These are phyloP conservation scores for Russula brevipes DNA, from an alignment of 768 basidiomycete species.

Conservation along the genomic window DNA sequence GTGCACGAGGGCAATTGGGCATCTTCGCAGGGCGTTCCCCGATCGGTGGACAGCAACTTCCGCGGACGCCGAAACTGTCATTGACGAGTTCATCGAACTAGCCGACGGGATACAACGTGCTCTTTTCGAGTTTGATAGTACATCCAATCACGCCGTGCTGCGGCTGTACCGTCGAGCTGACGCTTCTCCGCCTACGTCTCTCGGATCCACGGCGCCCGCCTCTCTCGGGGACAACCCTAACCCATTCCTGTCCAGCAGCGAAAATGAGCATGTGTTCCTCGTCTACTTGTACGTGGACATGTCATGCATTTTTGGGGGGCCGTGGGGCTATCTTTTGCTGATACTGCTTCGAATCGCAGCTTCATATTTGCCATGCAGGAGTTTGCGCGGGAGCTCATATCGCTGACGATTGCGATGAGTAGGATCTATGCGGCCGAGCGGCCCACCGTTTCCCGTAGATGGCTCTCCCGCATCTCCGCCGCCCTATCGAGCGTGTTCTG, in stretches of 20 bases:
- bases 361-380: slow-evolving; percentile 97
- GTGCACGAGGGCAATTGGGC: slow-evolving; percentile 54
- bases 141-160: slow-evolving; percentile 78
- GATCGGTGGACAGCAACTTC: slow-evolving; percentile 33
- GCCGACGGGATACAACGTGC: slow-evolving; percentile 64
- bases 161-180: slow-evolving; percentile 61
- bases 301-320: not conserved
- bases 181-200: slow-evolving; percentile 24
- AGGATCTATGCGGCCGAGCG: slow-evolving; percentile 69
- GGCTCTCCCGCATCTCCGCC: slow-evolving; percentile 11
- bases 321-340: not conserved
- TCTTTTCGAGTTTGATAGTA: slow-evolving; percentile 69
- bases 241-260: slow-evolving; percentile 38
- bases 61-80: slow-evolving; percentile 37
- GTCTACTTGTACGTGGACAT: slow-evolving; percentile 80
- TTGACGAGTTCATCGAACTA: slow-evolving; percentile 60
- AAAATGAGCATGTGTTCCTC: slow-evolving; percentile 82
- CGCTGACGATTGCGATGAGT: slow-evolving; percentile 78
- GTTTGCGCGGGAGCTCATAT: slow-evolving; percentile 77
- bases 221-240: slow-evolving; percentile 34
- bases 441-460: slow-evolving; percentile 34
- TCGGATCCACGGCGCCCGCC: slow-evolving; percentile 26
- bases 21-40: slow-evolving; percentile 62
- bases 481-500: slow-evolving; percentile 39
- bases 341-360: slow-evolving; percentile 38